phyloP scores from a whole-genome alignment of 306 rosid genomes.

The Cucurbita ficifolia region DNA sequence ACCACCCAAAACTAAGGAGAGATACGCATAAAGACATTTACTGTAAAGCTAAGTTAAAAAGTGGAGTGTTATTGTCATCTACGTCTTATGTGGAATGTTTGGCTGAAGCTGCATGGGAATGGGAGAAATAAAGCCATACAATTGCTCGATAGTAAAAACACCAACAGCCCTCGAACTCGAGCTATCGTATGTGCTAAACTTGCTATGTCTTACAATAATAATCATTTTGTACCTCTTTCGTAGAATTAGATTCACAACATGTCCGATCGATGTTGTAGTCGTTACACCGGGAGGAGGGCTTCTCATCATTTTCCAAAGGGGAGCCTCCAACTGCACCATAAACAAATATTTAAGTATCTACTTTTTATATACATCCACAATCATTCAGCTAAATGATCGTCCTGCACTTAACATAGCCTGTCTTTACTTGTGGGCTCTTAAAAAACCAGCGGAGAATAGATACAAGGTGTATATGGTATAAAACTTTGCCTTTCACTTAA shows the following conservation, averaged over 20 bases:
- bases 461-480: background rate
- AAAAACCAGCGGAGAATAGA: background rate
- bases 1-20: background rate
- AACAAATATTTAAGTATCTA: background rate
- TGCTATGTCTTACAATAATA: slow-evolving; percentile 31
- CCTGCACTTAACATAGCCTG: background rate
- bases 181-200: slow-evolving; percentile 15
- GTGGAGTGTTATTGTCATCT: background rate
- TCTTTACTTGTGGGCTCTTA: background rate
- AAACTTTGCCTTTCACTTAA: background rate
- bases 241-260: slow-evolving; percentile 48
- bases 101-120: background rate
- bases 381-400: background rate
- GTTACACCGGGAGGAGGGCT: slow-evolving; percentile 45
- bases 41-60: background rate
- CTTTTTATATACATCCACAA: background rate
- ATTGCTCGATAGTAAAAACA: slow-evolving; percentile 42
- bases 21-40: background rate
- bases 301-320: slow-evolving; percentile 63
- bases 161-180: slow-evolving; percentile 47
- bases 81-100: background rate
- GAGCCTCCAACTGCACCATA: slow-evolving; percentile 42
- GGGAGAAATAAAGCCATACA: slow-evolving; percentile 27
- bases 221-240: slow-evolving; percentile 42
- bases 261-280: slow-evolving; percentile 35